A percentile compares a stretch with the other conserved stretches of the same genome.
Evolutionary conservation across 2,329 filamentous ascomycete species (phyloP).

Genomic region (Calonectria hongkongensis): DNA sequence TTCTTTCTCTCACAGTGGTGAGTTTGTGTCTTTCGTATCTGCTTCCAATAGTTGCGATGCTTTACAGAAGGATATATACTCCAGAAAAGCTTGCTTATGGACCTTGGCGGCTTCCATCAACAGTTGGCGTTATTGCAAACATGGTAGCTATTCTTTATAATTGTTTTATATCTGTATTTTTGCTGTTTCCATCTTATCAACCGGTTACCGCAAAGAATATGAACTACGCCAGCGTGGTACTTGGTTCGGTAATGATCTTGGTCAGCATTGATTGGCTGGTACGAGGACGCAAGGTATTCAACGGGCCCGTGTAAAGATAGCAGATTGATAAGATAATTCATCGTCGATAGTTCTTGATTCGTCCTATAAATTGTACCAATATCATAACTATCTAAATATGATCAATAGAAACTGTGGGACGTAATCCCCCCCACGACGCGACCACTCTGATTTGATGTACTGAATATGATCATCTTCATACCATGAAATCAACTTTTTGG

Average conservation of each 20-base stretch:
- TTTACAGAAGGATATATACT: conserved; percentile 13
- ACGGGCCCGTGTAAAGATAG: not conserved
- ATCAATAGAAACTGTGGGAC: too few species aligned
- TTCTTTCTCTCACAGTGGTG: conserved; percentile 32
- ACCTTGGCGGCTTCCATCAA: conserved; percentile 14
- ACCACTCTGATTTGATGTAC: too few species aligned
- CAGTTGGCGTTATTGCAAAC: conserved; percentile 11
- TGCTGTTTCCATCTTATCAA: conserved; percentile 24
- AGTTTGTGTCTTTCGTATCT: conserved; percentile 30
- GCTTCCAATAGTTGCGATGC: conserved; percentile 9
- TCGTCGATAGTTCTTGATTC: not conserved
- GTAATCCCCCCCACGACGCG: too few species aligned
- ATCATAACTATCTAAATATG: too few species aligned
- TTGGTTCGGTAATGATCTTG: conserved; percentile 12
- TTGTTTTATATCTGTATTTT: conserved; percentile 17
- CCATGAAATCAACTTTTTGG: not conserved
- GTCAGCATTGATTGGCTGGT: not conserved
- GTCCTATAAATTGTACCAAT: too few species aligned
- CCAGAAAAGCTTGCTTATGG: conserved; percentile 26
- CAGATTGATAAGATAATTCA: too few species aligned
- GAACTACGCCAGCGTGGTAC: conserved; percentile 25
- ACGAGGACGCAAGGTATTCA: not conserved
- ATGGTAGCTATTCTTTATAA: conserved; percentile 18
- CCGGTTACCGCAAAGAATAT: conserved; percentile 34
- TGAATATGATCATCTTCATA: too few species aligned